Base-by-base conservation (phyloP, 164 flowering plant genomes). In the Aristolochia fimbriata region DNA sequence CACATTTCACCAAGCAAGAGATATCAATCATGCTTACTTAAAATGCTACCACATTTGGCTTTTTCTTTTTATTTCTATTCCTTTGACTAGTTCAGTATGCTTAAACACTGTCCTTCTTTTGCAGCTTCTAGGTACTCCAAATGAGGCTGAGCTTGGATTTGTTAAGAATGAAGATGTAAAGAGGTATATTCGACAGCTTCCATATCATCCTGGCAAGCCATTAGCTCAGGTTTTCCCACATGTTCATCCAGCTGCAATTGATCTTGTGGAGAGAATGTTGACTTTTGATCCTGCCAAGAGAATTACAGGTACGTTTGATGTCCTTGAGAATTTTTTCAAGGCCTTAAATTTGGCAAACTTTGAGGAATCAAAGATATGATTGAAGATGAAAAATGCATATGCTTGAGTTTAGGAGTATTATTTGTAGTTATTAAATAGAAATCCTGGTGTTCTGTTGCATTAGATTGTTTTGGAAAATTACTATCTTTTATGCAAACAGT, bases 101-200 rank as follows among this genome's bases (percentile, higher is more conserved):
- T 65, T 50, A 64, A 45, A n/a, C 55, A 25, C 41, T 30, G 43
- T 65, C 59, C 31, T 56, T 52, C 15, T 64, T 60, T 21, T 54
- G 14, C 54, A 92, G 98, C 88, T 92, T 54, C 82, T 92, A 60
- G 98, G 98, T 25, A 81, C 97, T 59, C 98, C 98, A 5, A 73
- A 73, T n/a, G 96, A 89, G 31, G 57, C 98, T 52, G 97, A 92
- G 59, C 81, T 89, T 45, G 87, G 76, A 55, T 92, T 86, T 70
- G 74, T 83, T 24, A 69, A 70, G 20, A 92, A 73, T 65, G 94
- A 92, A 57, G 89, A 84, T 62, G 90, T 91, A 17, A 86, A 67
- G 70, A 80, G 88, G 70, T 92, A 80, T 58, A 77, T 92, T 37
- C 62, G 71, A 23, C 96, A 86, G 59, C 85, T 85, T 30, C 76